Evolutionary conservation across 2,329 filamentous ascomycete genomes (phyloP).

Genomic region (Cercospora citrullina): DNA sequence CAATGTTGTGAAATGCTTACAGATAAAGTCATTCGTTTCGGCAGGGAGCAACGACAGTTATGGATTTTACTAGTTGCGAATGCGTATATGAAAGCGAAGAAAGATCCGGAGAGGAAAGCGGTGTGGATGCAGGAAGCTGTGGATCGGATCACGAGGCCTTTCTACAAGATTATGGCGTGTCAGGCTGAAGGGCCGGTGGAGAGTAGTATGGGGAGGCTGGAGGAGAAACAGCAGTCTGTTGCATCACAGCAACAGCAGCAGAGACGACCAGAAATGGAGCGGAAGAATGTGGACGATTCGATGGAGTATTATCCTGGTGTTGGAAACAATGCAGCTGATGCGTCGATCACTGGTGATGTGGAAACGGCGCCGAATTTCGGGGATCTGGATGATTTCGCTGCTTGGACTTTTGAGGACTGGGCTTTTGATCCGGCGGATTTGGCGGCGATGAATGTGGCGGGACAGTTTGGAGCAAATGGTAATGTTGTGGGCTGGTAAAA

Average conservation of each 20-base stretch:
- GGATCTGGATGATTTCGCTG: constrained; percentile 36
- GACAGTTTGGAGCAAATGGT: background rate
- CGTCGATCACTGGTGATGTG: background rate
- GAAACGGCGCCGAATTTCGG: constrained; percentile 16
- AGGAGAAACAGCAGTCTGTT: background rate
- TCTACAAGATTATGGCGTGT: constrained; percentile 38
- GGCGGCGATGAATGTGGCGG: constrained; percentile 14
- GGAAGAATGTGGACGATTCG: background rate
- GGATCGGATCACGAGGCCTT: constrained; percentile 33
- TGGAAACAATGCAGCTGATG: constrained; percentile 2
- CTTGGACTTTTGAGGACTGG: constrained; percentile 39
- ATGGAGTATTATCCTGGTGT: constrained; percentile 14
- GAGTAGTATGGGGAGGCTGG: background rate
- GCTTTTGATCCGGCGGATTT: constrained; percentile 29
- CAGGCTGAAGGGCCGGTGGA: constrained; percentile 28
- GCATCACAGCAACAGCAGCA: constrained; percentile 3
- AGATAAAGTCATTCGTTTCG: constrained; percentile 34
- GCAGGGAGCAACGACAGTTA: constrained; percentile 35
- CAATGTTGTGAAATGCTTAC: constrained; percentile 34
- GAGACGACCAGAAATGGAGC: background rate
- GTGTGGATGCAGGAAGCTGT: constrained; percentile 38
- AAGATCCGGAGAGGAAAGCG: constrained; percentile 27
- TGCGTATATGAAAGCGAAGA: constrained; percentile 32
- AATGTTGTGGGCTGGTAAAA: background rate
- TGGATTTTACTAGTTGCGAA: constrained; percentile 36